Conservation (phyloP, 2,329 filamentous ascomycete genomes). For the Nothopassalora personata region DNA sequence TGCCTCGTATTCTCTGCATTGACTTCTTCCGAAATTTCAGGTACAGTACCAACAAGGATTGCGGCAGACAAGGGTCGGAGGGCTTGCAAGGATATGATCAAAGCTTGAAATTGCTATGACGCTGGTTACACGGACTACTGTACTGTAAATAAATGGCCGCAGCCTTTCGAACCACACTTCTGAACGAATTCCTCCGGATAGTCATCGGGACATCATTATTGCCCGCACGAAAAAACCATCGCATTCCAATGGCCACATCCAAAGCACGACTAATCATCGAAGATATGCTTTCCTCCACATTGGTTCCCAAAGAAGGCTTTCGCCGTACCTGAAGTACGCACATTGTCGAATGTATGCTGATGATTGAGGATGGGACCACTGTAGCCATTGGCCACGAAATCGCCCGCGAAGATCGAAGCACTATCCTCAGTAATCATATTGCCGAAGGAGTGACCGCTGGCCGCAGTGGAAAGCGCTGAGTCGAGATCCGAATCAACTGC, state of each 20-base stretch:
- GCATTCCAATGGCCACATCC: background rate
- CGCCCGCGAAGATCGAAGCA: background rate
- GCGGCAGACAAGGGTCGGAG: background rate
- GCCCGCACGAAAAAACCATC: no score
- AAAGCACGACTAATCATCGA: background rate
- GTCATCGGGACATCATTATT: background rate
- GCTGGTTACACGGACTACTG: background rate
- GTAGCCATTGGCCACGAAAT: background rate
- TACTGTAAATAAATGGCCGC: no score
- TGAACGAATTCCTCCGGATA: no score
- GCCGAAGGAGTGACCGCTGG: background rate
- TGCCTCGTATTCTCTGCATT: background rate
- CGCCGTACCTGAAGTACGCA: background rate
- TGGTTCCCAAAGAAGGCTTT: background rate
- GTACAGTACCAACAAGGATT: background rate
- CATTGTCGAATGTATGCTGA: background rate
- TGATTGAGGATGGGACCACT: background rate
- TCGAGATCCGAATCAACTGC: constrained; percentile 2
- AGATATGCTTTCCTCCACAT: constrained; percentile 1
- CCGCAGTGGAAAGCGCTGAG: background rate
- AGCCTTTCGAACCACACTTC: background rate
- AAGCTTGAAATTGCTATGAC: background rate
- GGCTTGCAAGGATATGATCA: background rate
- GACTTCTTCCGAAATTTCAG: background rate
- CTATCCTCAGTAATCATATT: background rate